Base-by-base conservation (phyloP, 371 early-diverging fungal species). In the Mortierella sp. region DNA sequence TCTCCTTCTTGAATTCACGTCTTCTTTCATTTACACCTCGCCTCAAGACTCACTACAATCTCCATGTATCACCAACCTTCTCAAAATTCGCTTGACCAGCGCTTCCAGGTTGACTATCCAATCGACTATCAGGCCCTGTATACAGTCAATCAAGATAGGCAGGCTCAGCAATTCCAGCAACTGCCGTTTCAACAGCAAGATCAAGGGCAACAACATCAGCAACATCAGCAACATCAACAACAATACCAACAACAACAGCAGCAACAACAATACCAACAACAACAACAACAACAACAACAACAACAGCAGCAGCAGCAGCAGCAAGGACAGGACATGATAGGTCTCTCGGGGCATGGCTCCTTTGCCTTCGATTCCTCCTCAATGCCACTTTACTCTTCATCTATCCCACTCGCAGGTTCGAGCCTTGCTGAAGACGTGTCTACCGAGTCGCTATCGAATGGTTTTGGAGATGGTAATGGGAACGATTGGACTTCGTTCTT, bases 401-500 rank as follows among this genome's bases (percentile, higher is more conserved):
- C 62, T 3, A 30, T 70, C 20, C 22, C 71, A 16, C 64, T 70
- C 26, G 32, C 66, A 54, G 66, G 59, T 49, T 40, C 64, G 35
- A 60, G 30, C 35, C 64, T 68, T 22, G 28, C 43, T 5, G 74
- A 39, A 32, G 68, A 63, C 43, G 58, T 67, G 11, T 32, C 47
- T 20, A 63, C 24, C 30, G 58, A 68, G 40, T 57, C 72, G 0
- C 66, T 72, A 20, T 51, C 64, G 8, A 76, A 71, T 47, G 77
- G 71, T 26, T 52, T 71, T 11, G 30, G 37, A 16, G 64, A 55
- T 37, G 55, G 63, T 40, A 45, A 57, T 52, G 60, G 43, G 30
- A 49, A 40, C 14, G 74, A 78, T 39, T 73, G 77, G 77, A 64
- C 71, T n/a, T 66, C 77, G 16, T 77, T 62, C 39, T 43, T 78